Conservation (phyloP, 352 stramenopile species). For the Pythium phragmiticola region DNA sequence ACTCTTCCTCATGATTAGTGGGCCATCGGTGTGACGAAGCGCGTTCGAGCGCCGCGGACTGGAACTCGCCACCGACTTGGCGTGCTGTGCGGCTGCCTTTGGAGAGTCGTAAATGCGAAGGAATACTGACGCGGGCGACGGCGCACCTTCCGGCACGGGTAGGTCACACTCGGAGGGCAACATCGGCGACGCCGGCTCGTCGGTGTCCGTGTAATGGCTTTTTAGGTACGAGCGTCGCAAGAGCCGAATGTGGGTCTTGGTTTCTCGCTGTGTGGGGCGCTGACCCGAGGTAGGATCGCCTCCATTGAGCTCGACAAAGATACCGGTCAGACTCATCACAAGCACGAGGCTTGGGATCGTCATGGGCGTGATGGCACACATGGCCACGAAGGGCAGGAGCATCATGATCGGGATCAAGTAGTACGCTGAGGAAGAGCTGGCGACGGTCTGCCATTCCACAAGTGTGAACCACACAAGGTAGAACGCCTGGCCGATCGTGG, state of each 20-base stretch:
- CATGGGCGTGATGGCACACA: slow-evolving; percentile 81
- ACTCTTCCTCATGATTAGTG: slow-evolving; percentile 6
- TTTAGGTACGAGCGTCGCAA: slow-evolving; percentile 69
- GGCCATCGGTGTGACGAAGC: slow-evolving; percentile 2
- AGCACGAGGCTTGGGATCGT: slow-evolving; percentile 88
- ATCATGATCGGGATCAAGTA: slow-evolving; percentile 64
- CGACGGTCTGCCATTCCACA: slow-evolving; percentile 53
- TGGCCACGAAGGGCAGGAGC: slow-evolving; percentile 54
- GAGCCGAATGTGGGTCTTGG: slow-evolving; percentile 70
- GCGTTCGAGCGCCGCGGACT: slow-evolving; percentile 5
- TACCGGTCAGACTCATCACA: slow-evolving; percentile 84
- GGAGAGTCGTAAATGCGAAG: slow-evolving; percentile 73
- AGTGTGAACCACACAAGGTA: slow-evolving; percentile 87
- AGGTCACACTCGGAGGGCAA: not conserved
- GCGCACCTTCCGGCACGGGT: not conserved
- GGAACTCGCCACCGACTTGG: slow-evolving; percentile 19
- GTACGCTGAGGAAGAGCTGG: slow-evolving; percentile 18
- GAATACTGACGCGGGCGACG: slow-evolving; percentile 56
- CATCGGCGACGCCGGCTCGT: slow-evolving; percentile 14
- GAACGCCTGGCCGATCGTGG: slow-evolving; percentile 84
- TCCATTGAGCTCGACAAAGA: slow-evolving; percentile 81
- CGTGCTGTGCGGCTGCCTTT: slow-evolving; percentile 35
- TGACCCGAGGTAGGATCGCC: slow-evolving; percentile 16
- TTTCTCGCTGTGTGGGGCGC: slow-evolving; percentile 38
- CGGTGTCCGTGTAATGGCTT: slow-evolving; percentile 56